Conservation (phyloP, 1,284 basidiomycete species). For the Trametes polyzona region DNA sequence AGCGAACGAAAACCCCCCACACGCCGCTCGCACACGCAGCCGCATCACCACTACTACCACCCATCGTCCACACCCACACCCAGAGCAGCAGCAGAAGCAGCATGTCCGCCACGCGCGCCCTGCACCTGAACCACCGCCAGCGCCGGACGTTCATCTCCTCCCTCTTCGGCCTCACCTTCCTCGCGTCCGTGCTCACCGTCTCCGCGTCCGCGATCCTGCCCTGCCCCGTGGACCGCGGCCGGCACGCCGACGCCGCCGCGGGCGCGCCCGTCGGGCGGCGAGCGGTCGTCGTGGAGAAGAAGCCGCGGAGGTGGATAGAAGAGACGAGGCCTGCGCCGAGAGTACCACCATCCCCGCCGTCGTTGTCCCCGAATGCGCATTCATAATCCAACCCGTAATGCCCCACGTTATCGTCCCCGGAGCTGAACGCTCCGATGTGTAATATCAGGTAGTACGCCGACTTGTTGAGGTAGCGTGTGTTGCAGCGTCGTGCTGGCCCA, state of each 20-base stretch:
- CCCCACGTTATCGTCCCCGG: neutral
- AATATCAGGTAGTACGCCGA: too few relatives aligned
- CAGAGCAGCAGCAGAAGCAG: constrained; percentile 29
- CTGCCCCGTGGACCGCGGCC: constrained; percentile 66
- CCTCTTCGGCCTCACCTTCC: constrained; percentile 78
- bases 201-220: constrained; percentile 77
- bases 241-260: constrained; percentile 54
- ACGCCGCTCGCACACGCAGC: neutral
- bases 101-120: constrained; percentile 59
- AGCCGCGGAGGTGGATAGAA: constrained; percentile 81
- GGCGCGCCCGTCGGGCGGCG: constrained; percentile 21
- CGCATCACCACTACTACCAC: neutral
- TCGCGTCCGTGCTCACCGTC: constrained; percentile 79
- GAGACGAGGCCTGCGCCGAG: constrained; percentile 53
- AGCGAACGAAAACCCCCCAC: neutral
- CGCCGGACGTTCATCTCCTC: constrained; percentile 76
- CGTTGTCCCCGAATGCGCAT: constrained; percentile 69
- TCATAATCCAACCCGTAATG: constrained; percentile 11
- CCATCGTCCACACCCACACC: neutral
- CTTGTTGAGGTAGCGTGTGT: too few relatives aligned
- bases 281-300: constrained; percentile 55
- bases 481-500: too few relatives aligned
- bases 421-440: too few relatives aligned
- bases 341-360: neutral
- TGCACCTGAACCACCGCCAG: constrained; percentile 62